Evolutionary conservation across 345 rosid genomes (phyloP), one percentile per base, ranked within the genome.

Genomic region (Hirschfeldia incana): DNA sequence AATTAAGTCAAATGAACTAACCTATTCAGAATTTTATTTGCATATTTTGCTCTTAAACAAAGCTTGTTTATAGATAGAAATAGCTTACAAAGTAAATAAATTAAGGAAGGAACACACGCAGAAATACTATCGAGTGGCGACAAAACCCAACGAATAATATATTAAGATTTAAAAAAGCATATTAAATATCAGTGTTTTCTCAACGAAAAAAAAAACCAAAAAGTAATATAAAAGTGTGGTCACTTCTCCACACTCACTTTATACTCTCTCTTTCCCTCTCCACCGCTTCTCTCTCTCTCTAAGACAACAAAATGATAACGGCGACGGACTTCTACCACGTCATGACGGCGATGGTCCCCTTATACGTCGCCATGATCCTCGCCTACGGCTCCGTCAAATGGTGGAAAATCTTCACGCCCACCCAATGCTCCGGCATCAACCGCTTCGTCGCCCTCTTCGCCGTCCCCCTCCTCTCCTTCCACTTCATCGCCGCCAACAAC

Each of bases 321-420:
- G 76, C 72, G 3, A 3, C 71, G 11, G 99, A 95, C 66, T 95
- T 95, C 79, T 95, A 95, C 90, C 97, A 95, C 75, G 99, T 95
- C 9, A 93, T 95, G 98, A 95, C 99, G 7, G 97, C 99, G 33
- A 82, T 95, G 96, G 99, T 93, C 16, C 99, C 99, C 29, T 91
- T 95, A 29, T 95, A 95, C 82, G 99, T 95, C 83, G 99, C 99
- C 76, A 93, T 95, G 98, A 82, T 92, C 69, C 78, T 95, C 39
- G 99, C 98, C 3, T 95, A 95, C 70, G 98, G 99, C 16, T 95
- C 99, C 0, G 99, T 95, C 51, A 92, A 90, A 78, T 95, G 99
- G 99, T 95, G 99, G 99, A 93, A 93, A 75, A 93, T 95, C 69
- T 95, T 95, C 86, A 85, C 94, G 12, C 99, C 97, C 1, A 97